Conservation (phyloP, 345 rosid genomes). For the Atalantia buxifolia region DNA sequence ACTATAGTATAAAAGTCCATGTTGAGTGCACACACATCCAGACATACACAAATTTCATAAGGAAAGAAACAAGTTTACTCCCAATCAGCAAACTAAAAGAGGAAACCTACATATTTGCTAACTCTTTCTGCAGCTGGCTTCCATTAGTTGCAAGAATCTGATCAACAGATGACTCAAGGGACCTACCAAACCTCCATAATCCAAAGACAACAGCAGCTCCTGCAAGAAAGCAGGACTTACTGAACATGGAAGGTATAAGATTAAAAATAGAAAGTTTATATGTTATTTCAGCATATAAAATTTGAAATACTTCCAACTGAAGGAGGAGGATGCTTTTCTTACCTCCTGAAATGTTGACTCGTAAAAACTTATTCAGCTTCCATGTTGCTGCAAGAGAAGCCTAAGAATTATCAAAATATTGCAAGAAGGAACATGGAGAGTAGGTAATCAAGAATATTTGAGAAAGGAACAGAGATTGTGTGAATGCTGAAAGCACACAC, state of each 20-base stretch:
- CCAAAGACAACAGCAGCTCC: slow-evolving; percentile 45
- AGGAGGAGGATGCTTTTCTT: slow-evolving; percentile 1
- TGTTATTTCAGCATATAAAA: background rate
- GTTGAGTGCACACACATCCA: background rate
- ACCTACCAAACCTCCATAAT: slow-evolving; percentile 28
- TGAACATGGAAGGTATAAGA: background rate
- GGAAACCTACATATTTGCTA: slow-evolving; percentile 65
- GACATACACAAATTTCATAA: background rate
- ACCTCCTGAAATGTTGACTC: slow-evolving; percentile 32
- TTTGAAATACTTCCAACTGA: background rate
- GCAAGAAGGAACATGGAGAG: background rate
- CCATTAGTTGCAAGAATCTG: slow-evolving; percentile 61
- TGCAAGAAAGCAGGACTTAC: slow-evolving; percentile 11
- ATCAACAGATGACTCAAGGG: slow-evolving; percentile 49
- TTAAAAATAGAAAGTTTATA: background rate
- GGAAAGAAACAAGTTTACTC: background rate
- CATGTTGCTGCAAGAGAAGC: slow-evolving; percentile 35
- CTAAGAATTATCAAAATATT: slow-evolving; percentile 12
- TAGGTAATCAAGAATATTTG: background rate
- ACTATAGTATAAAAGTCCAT: background rate
- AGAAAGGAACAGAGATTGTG: background rate
- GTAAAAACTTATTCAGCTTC: slow-evolving; percentile 27
- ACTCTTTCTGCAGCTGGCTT: slow-evolving; percentile 59
- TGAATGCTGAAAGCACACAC: background rate
- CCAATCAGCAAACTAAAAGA: slow-evolving; percentile 9